Conservation (phyloP, 2,329 filamentous ascomycete species). For the Fusarium denticulatum region DNA sequence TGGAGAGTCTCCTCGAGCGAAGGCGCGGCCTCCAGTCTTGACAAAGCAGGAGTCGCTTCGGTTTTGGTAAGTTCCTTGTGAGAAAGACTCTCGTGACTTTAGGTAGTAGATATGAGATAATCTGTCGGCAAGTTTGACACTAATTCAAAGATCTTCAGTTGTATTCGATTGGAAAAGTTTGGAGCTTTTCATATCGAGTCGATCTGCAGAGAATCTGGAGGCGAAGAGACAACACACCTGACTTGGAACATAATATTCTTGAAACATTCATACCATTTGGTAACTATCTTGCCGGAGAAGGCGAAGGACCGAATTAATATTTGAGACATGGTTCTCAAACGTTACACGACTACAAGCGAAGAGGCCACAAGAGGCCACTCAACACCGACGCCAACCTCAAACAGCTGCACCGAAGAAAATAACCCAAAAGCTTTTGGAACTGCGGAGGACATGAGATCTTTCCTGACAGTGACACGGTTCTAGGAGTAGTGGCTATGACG, state of each 20-base stretch:
- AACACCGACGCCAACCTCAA: conserved; percentile 36
- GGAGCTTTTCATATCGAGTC: conserved; percentile 35
- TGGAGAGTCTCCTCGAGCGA: neutral
- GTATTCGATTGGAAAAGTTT: neutral
- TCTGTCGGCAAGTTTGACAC: neutral
- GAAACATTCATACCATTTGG: conserved; percentile 40
- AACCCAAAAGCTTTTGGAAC: neutral
- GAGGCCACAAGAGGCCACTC: conserved; percentile 28
- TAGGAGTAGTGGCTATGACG: conserved; percentile 48
- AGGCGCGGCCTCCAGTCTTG: neutral
- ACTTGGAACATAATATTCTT: conserved; percentile 34
- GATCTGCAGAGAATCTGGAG: conserved; percentile 1
- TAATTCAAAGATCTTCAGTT: neutral
- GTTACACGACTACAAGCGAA: conserved; percentile 41
- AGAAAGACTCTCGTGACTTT: too few relatives aligned
- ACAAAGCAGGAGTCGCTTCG: neutral
- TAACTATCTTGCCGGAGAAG: conserved; percentile 31
- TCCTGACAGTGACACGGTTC: conserved; percentile 47
- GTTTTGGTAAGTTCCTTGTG: neutral
- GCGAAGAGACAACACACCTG: neutral
- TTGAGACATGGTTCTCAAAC: conserved; percentile 44
- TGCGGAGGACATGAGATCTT: conserved; percentile 41
- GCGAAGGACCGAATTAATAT: conserved; percentile 44
- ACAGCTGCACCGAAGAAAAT: conserved; percentile 11
- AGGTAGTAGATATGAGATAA: neutral